Evolutionary conservation across 2,329 filamentous ascomycete species (phyloP), one percentile per base, ranked within the genome.

Genomic region (Diplodia mutila): DNA sequence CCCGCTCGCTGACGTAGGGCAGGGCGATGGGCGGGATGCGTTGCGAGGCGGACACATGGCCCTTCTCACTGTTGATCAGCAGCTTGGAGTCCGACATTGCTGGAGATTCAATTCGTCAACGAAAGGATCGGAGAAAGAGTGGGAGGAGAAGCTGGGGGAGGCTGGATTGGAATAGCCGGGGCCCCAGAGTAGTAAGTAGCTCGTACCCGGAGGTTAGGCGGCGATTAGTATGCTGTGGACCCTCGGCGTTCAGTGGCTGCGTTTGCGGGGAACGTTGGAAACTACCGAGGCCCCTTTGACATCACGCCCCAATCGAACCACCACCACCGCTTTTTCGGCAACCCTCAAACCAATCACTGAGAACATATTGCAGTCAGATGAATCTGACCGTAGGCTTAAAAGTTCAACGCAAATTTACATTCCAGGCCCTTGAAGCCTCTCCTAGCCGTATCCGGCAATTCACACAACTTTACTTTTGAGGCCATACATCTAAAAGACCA

Each of bases 1-100:
- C 94, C 75, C 88, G 85, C 69, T 96, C 93, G 82, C 92, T 96
- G 72, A 97, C 92, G 78, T 85, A 87, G 29, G 85, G 85, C 69
- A 80, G 78, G 49, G 85, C 87, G 72, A 89, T 85, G 67, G 81
- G 78, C 51, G 87, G 87, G 69, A 90, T 88, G 69, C 80, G 79
- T 77, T 85, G 73, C 76, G 85, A 85, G 72, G 87, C 86, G 64
- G 75, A 69, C 59, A 79, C 70, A 68, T 80, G 77, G 69, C 74
- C 74, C 67, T 77, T 73, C 52, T 77, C 72, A 69, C 72, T 75
- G 59, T 79, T 79, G 64, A 71, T 71, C 16, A 79, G 71, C 23
- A 79, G 69, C 46, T 76, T 74, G 2, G 37, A 29, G 12, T 27
- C 27, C 21, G 66, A 68, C 66, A 65, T 65, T n/a, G 21, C 57